phyloP scores from a whole-genome alignment of 352 stramenopile species.

The Phytophthora cajani region DNA sequence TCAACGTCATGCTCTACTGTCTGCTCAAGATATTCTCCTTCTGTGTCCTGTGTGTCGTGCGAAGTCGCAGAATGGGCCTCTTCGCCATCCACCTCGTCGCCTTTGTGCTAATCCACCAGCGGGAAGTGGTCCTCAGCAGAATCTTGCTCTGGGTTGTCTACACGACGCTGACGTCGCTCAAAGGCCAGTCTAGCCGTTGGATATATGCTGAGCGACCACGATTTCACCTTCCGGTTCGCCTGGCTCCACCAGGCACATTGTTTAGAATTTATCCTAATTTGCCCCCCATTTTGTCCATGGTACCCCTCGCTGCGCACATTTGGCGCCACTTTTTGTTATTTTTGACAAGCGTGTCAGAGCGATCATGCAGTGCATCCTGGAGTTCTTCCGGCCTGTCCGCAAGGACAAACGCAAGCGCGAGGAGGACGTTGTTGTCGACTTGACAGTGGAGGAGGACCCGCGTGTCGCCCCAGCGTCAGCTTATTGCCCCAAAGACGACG shows the following conservation, averaged over 20 bases:
- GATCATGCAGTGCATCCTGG: slow-evolving; percentile 35
- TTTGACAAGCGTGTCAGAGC: not conserved
- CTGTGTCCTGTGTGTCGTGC: not conserved
- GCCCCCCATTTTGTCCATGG: no score
- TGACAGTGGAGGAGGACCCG: not conserved
- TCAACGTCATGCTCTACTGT: not conserved
- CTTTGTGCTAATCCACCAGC: not conserved
- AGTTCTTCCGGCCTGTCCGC: slow-evolving; percentile 36
- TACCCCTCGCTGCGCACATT: not conserved
- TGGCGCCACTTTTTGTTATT: not conserved
- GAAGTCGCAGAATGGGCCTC: not conserved
- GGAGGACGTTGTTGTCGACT: not conserved
- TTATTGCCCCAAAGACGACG: not conserved
- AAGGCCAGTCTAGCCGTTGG: not conserved
- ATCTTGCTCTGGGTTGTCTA: not conserved
- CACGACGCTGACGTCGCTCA: not conserved
- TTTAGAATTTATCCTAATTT: no score
- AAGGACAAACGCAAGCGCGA: slow-evolving; percentile 12
- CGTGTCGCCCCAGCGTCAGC: not conserved
- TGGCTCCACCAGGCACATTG: not conserved
- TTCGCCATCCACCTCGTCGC: not conserved
- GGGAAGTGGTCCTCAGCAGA: not conserved
- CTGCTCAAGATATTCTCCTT: not conserved
- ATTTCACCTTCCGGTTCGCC: not conserved
- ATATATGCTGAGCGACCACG: not conserved